Evolutionary conservation across 2,329 filamentous ascomycete species (phyloP).

Genomic region (Ophiostoma tasmaniense): DNA sequence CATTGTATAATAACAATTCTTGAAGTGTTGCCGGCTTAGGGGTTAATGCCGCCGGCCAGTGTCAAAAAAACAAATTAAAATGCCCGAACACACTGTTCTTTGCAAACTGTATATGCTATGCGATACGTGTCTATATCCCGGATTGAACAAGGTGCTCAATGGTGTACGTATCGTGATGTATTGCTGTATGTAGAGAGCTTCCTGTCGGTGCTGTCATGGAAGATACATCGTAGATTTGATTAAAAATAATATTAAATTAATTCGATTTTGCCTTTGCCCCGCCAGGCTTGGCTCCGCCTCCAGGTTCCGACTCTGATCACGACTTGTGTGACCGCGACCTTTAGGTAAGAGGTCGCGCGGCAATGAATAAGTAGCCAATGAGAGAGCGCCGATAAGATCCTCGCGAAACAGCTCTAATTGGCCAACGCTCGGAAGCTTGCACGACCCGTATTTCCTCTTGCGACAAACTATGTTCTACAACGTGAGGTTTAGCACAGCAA

Average conservation of each 20-base stretch:
- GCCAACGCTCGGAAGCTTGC: neutral
- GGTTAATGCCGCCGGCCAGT: neutral
- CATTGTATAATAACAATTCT: neutral
- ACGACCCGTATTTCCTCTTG: neutral
- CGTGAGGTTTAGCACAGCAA: neutral
- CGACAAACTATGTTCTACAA: slow-evolving; percentile 3
- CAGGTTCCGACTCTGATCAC: neutral
- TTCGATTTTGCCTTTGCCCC: neutral
- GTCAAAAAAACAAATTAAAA: neutral
- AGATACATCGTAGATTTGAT: neutral
- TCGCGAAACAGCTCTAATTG: slow-evolving; percentile 15
- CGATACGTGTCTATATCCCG: neutral
- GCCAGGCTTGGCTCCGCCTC: slow-evolving; percentile 10
- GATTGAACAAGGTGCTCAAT: neutral
- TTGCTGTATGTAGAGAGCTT: neutral
- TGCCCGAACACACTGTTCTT: neutral
- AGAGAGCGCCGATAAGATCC: slow-evolving; percentile 16
- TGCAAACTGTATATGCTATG: neutral
- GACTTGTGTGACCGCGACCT: neutral
- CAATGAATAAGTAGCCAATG: slow-evolving; percentile 19
- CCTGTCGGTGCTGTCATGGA: too few relatives aligned
- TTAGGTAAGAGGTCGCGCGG: slow-evolving; percentile 18
- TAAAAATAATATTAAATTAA: neutral
- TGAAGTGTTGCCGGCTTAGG: neutral
- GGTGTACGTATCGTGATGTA: neutral